Percentiles rank a stretch among this genome's conserved stretches.
Evolutionary conservation across 768 basidiomycete genomes (phyloP).

Genomic region (Trichaptum fuscoviolaceum): DNA sequence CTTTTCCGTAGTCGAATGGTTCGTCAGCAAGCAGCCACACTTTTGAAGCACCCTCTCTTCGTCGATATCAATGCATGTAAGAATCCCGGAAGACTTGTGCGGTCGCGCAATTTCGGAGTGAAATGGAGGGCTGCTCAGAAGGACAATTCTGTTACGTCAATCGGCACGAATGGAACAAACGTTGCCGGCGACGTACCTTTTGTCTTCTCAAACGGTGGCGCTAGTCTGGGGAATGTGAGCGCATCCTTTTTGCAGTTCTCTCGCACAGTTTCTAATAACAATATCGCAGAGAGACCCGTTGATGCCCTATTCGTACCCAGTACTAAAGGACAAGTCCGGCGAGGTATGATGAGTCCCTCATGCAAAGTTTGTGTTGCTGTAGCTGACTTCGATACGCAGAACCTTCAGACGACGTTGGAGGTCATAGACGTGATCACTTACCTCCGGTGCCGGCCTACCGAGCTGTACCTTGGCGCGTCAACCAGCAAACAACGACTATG

Average conservation of each 20-base stretch:
- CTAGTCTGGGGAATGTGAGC: constrained; percentile 21
- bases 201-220: constrained; percentile 19
- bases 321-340: constrained; percentile 7
- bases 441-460: constrained; percentile 39
- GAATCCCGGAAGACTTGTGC: constrained; percentile 13
- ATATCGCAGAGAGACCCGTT: constrained; percentile 11
- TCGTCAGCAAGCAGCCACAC: constrained; percentile 28
- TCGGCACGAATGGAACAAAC: constrained; percentile 7
- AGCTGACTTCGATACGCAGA: not conserved
- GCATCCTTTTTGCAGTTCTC: not conserved
- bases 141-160: constrained; percentile 6
- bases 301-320: constrained; percentile 17
- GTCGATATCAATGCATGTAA: constrained; percentile 33
- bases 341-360: not conserved
- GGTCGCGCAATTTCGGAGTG: constrained; percentile 17
- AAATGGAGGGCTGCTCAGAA: constrained; percentile 17
- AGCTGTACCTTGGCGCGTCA: constrained; percentile 43
- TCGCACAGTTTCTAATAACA: not conserved
- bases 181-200: constrained; percentile 6
- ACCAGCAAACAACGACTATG: constrained; percentile 28
- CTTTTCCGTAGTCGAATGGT: constrained; percentile 35
- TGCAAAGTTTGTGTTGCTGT: not conserved
- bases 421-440: constrained; percentile 12
- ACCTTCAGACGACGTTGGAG: constrained; percentile 1
- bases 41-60: constrained; percentile 41